These are phyloP conservation scores for Coemansia sp. DNA, from an alignment of 192 early-diverging fungal species.

Conservation along the genomic window DNA sequence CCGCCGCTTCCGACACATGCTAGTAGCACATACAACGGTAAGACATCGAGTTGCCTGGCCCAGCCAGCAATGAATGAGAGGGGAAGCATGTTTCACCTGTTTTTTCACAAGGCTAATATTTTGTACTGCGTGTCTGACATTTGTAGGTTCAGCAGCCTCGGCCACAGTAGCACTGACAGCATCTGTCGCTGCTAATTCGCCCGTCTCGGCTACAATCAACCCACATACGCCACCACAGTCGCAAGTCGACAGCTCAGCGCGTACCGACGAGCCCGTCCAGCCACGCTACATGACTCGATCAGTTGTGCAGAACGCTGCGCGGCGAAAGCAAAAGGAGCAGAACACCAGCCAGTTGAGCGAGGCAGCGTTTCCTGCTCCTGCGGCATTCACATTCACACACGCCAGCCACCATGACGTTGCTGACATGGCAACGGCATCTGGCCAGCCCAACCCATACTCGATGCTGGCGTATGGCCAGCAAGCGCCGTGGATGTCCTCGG, in stretches of 20 bases:
- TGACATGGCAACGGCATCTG: neutral
- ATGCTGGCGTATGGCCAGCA: slow-evolving; percentile 23
- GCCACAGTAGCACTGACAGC: slow-evolving; percentile 18
- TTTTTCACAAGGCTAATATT: neutral
- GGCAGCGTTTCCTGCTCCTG: neutral
- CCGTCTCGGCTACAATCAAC: slow-evolving; percentile 22
- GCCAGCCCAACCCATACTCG: slow-evolving; percentile 30
- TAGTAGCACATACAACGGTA: slow-evolving; percentile 5
- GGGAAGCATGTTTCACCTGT: slow-evolving; percentile 11
- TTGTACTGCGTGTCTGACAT: neutral
- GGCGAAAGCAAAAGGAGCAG: slow-evolving; percentile 36
- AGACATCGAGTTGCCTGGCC: neutral
- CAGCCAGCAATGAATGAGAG: neutral
- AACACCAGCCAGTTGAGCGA: neutral
- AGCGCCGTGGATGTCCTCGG: slow-evolving; percentile 33
- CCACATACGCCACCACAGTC: slow-evolving; percentile 20
- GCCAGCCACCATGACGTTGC: slow-evolving; percentile 10
- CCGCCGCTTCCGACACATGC: slow-evolving; percentile 4
- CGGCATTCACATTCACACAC: slow-evolving; percentile 10
- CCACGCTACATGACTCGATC: slow-evolving; percentile 54
- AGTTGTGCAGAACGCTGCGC: slow-evolving; percentile 43
- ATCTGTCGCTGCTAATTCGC: slow-evolving; percentile 16
- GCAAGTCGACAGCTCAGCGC: neutral
- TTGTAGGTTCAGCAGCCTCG: slow-evolving; percentile 12
- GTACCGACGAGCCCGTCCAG: slow-evolving; percentile 18